Conservation (phyloP, 306 rosid genomes). For the Glycyrrhiza uralensis region DNA sequence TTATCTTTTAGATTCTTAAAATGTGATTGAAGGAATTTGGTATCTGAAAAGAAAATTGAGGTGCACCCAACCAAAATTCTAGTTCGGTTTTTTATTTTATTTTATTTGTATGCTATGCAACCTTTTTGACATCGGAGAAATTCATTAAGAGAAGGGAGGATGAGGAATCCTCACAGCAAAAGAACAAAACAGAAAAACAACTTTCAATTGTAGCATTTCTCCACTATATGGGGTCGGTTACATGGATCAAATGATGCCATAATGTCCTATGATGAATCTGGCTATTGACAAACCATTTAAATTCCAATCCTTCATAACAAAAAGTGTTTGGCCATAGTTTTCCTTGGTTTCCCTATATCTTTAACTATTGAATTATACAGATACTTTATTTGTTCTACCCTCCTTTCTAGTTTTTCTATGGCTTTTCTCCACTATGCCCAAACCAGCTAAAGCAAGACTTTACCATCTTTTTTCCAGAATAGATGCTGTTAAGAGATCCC, state of each 20-base stretch:
- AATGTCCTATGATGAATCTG: neutral
- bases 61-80: neutral
- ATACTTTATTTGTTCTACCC: neutral
- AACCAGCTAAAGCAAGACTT: neutral
- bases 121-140: neutral
- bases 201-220: neutral
- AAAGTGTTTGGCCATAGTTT: neutral
- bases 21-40: neutral
- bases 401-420: neutral
- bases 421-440: neutral
- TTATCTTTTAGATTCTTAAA: slow-evolving; percentile 1
- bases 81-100: neutral
- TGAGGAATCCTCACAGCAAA: neutral
- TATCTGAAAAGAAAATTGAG: neutral
- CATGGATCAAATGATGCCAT: neutral
- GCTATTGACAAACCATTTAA: neutral
- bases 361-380: neutral
- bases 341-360: neutral
- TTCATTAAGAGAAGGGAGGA: neutral
- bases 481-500: too few relatives aligned
- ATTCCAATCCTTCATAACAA: neutral
- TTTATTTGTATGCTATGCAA: neutral
- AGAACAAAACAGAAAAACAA: neutral
- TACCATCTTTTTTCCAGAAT: neutral
- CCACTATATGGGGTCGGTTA: neutral